A percentile compares a stretch with the other conserved stretches of the same genome.
Evolutionary conservation across 2,329 filamentous ascomycete species (phyloP).

Genomic region (Aspergillus costaricaensis): DNA sequence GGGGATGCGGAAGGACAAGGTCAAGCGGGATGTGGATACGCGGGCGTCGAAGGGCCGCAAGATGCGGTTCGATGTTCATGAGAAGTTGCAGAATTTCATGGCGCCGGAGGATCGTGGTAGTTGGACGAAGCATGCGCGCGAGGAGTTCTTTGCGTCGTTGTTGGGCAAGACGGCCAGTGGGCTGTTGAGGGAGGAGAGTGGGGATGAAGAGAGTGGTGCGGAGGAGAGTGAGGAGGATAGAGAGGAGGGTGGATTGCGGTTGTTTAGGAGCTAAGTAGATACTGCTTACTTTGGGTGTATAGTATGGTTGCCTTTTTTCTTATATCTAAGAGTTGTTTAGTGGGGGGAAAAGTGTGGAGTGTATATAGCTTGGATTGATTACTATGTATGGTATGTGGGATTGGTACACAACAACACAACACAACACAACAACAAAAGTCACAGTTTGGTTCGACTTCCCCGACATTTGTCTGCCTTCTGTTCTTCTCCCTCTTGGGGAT

Average conservation of each 20-base stretch:
- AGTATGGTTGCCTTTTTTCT: no score
- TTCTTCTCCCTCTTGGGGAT: background rate
- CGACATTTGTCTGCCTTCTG: background rate
- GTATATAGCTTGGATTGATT: slow-evolving; percentile 3
- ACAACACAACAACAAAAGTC: background rate
- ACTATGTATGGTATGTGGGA: background rate
- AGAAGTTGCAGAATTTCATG: slow-evolving; percentile 98
- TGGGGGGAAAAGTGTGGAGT: background rate
- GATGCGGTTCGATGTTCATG: slow-evolving; percentile 90
- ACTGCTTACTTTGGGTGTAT: no score
- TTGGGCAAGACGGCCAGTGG: slow-evolving; percentile 67
- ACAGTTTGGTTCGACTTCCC: background rate
- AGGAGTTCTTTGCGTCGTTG: slow-evolving; percentile 72
- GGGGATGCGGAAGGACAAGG: slow-evolving; percentile 60
- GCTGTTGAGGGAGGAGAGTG: slow-evolving; percentile 61
- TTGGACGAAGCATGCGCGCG: slow-evolving; percentile 81
- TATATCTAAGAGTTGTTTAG: no score
- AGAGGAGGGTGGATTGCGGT: slow-evolving; percentile 36
- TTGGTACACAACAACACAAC: slow-evolving; percentile 1
- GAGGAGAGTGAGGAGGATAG: slow-evolving; percentile 33
- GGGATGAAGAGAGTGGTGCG: slow-evolving; percentile 47
- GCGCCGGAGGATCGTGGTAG: slow-evolving; percentile 77
- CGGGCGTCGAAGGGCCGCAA: slow-evolving; percentile 95
- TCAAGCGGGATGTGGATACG: slow-evolving; percentile 82
- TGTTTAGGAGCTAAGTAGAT: slow-evolving; percentile 29